Base-by-base conservation (phyloP, 2,329 filamentous ascomycete genomes). In the Talaromyces sp. region DNA sequence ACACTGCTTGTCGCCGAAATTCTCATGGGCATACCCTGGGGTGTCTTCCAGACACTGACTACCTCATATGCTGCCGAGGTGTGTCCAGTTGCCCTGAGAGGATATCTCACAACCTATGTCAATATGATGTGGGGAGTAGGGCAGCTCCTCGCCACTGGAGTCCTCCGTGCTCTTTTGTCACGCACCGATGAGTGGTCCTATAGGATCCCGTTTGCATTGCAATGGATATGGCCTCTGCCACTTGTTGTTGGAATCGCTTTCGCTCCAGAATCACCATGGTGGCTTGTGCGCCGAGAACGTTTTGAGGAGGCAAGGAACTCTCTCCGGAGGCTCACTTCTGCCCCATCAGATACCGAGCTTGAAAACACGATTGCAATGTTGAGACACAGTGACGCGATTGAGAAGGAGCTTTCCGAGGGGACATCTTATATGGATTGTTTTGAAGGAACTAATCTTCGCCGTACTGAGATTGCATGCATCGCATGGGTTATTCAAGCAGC, bases 371-470 rank as follows among this genome's bases (percentile, higher is more conserved):
- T 54, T 26, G 17, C 53, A 19, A 54, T 54, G 53, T 21, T 54
- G 53, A 19, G 31, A 21, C 53, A 54, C 31, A 54, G 29, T 35
- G 29, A 54, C 19, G 53, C 32, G 19, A 38, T 54, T 10, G 53
- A 54, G n/a, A 54, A 54, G 24, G 53, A 54, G n/a, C 17, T 54
- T 5, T 38, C 31, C 2, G 19, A 31, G 19, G 53, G 53, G 12
- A 54, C 53, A 2, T 24, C 31, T 1, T 54, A 54, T 41, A 6
- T 84, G 65, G 91, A 96, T 73, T 96, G 91, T 77, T 95, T 96
- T 82, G 87, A 83, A 70, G 91, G 91, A 9, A 83, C 84, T 17
- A 87, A 96, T 70, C 79, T 88, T 54, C 88, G 91, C 60, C 85
- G 91, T 24, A 96, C 91, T 1, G 91, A 90, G 71, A 87, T 88